Conservation (phyloP, 495 filamentous ascomycete genomes). For the Penicillium antarcticum region DNA sequence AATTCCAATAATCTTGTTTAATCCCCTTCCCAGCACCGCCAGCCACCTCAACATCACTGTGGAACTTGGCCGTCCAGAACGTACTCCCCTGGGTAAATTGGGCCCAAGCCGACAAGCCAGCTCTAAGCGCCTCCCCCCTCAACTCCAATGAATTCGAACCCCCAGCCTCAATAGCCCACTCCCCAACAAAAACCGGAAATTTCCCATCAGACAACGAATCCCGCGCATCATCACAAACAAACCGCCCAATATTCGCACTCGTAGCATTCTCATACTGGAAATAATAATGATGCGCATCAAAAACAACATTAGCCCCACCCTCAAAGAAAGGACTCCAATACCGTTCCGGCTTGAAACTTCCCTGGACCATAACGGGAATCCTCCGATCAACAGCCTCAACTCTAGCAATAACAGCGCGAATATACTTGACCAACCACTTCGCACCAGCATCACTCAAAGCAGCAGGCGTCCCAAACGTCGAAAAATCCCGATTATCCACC, state of each 20-base stretch:
- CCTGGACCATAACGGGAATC: constrained; percentile 31
- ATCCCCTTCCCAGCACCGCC: constrained; percentile 21
- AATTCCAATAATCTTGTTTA: constrained; percentile 28
- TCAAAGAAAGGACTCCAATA: constrained; percentile 24
- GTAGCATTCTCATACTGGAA: constrained; percentile 23
- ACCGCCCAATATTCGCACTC: constrained; percentile 18
- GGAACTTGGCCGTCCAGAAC: constrained; percentile 28
- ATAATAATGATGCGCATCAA: constrained; percentile 32
- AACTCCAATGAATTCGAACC: constrained; percentile 20
- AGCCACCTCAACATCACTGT: constrained; percentile 16
- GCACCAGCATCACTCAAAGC: constrained; percentile 26
- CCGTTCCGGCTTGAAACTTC: constrained; percentile 22
- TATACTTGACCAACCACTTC: constrained; percentile 25
- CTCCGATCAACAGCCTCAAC: constrained; percentile 15
- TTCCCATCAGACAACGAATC: constrained; percentile 19
- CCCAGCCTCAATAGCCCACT: constrained; percentile 28
- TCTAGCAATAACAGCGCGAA: constrained; percentile 17
- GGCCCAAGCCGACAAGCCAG: constrained; percentile 18
- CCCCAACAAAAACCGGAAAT: constrained; percentile 31
- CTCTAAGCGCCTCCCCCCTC: constrained; percentile 20
- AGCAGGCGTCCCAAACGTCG: constrained; percentile 26
- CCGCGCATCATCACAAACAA: constrained; percentile 19
- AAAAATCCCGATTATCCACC: constrained; percentile 23
- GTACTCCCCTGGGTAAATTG: constrained; percentile 21
- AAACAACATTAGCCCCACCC: constrained; percentile 22